Conservation (phyloP, 2,329 filamentous ascomycete species). For the Fusarium decemcellulare region DNA sequence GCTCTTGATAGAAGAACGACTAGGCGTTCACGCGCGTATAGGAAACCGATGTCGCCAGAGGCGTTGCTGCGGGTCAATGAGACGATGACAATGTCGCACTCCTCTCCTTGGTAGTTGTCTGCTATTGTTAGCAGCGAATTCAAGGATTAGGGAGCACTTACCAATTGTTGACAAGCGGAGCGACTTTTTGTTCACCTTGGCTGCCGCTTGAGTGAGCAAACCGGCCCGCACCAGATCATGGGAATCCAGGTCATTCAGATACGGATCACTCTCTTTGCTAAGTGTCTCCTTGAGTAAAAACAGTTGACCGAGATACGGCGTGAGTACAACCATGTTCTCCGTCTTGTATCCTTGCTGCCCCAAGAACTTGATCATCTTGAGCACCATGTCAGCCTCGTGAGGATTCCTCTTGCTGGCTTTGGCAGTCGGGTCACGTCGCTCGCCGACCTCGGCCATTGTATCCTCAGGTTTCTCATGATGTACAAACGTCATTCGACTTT, state of each 20-base stretch:
- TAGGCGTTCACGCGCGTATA: conserved; percentile 74
- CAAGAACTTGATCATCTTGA: conserved; percentile 76
- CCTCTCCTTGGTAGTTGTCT: conserved; percentile 87
- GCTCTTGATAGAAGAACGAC: conserved; percentile 81
- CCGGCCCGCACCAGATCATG: conserved; percentile 72
- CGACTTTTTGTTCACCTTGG: conserved; percentile 64
- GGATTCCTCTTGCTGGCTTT: conserved; percentile 71
- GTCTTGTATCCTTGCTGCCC: conserved; percentile 80
- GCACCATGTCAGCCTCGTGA: conserved; percentile 76
- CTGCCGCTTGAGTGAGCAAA: conserved; percentile 66
- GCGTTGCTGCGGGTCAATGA: conserved; percentile 78
- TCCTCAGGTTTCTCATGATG: conserved; percentile 72
- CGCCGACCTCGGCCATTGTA: conserved; percentile 56
- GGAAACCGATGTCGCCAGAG: conserved; percentile 77
- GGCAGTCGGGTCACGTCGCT: conserved; percentile 64
- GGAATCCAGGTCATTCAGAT: conserved; percentile 78
- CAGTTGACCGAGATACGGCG: conserved; percentile 80
- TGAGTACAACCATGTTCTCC: conserved; percentile 76
- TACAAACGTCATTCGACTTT: conserved; percentile 74
- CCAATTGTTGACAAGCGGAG: conserved; percentile 79
- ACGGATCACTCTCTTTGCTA: conserved; percentile 70
- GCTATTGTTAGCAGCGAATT: neutral
- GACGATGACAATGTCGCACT: conserved; percentile 79
- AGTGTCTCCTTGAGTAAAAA: conserved; percentile 68
- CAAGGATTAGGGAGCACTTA: conserved; percentile 51